Evolutionary conservation across 768 basidiomycete species (phyloP).

Genomic region (Boletales sp.): DNA sequence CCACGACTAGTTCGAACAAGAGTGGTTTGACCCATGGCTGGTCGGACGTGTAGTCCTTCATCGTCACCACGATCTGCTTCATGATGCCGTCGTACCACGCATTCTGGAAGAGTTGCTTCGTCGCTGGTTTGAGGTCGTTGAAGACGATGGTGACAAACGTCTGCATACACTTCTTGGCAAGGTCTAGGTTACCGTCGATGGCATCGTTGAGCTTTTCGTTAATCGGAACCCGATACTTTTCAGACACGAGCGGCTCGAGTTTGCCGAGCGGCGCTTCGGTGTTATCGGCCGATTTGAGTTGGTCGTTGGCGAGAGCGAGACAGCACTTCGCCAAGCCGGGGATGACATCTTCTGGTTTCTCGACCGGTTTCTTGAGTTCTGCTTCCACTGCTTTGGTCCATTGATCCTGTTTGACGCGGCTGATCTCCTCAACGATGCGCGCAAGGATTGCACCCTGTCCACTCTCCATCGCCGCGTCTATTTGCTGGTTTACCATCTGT

Average conservation of each 20-base stretch:
- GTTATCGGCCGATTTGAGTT: slow-evolving; percentile 93
- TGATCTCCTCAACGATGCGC: slow-evolving; percentile 82
- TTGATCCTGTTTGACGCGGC: slow-evolving; percentile 84
- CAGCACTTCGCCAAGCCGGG: slow-evolving; percentile 93
- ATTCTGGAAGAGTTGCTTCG: slow-evolving; percentile 76
- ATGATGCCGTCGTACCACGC: slow-evolving; percentile 90
- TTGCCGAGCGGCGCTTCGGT: slow-evolving; percentile 82
- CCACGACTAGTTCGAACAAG: slow-evolving; percentile 86
- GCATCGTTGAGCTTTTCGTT: slow-evolving; percentile 89
- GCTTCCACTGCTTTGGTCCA: slow-evolving; percentile 82
- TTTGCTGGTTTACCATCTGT: slow-evolving; percentile 97
- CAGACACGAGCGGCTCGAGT: slow-evolving; percentile 87
- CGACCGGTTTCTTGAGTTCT: slow-evolving; percentile 84
- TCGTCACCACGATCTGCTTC: slow-evolving; percentile 88
- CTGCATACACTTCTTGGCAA: slow-evolving; percentile 96
- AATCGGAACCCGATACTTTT: slow-evolving; percentile 84
- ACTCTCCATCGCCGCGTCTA: slow-evolving; percentile 92
- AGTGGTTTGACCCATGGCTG: slow-evolving; percentile 87
- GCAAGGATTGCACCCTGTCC: slow-evolving; percentile 92
- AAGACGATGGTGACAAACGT: slow-evolving; percentile 92
- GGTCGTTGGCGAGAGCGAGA: slow-evolving; percentile 96
- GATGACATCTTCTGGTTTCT: slow-evolving; percentile 83
- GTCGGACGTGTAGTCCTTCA: slow-evolving; percentile 95
- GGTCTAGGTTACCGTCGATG: slow-evolving; percentile 97
- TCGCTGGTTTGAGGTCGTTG: slow-evolving; percentile 88